phyloP scores from a whole-genome alignment of 371 early-diverging fungal genomes.

The Apophysomyces sp. region DNA sequence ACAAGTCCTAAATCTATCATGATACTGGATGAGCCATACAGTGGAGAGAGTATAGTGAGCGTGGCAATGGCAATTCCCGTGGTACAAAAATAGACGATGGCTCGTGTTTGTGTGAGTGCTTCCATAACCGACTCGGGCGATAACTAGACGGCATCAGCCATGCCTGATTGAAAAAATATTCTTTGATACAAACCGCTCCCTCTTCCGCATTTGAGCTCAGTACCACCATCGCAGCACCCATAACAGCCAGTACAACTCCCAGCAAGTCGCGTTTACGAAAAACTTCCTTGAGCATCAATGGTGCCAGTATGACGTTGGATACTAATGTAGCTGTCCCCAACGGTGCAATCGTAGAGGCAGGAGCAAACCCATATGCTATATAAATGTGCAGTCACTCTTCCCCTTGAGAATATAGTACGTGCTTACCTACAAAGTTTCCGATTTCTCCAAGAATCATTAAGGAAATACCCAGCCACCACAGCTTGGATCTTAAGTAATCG shows the following conservation, averaged over 20 bases:
- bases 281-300: conserved; percentile 66
- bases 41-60: conserved; percentile 52
- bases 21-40: conserved; percentile 59
- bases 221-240: conserved; percentile 71
- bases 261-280: conserved; percentile 66
- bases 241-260: conserved; percentile 67
- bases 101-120: conserved; percentile 58
- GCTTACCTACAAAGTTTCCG: conserved; percentile 56
- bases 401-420: background rate
- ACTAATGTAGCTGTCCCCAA: conserved; percentile 75
- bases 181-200: conserved; percentile 43
- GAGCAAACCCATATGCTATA: conserved; percentile 77
- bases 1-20: conserved; percentile 71
- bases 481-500: conserved; percentile 57
- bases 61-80: conserved; percentile 38
- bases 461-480: conserved; percentile 76
- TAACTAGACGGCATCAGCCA: conserved; percentile 34
- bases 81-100: conserved; percentile 59
- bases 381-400: background rate
- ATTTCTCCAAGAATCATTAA: conserved; percentile 77
- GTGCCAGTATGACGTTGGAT: conserved; percentile 74
- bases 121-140: conserved; percentile 63
- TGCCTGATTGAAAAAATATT: background rate
- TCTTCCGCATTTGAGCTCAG: conserved; percentile 63
- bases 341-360: conserved; percentile 81